Percentiles rank a stretch among this genome's conserved stretches.
Conservation (phyloP, 106 monocot genomes). For the Dioscorea alata region DNA sequence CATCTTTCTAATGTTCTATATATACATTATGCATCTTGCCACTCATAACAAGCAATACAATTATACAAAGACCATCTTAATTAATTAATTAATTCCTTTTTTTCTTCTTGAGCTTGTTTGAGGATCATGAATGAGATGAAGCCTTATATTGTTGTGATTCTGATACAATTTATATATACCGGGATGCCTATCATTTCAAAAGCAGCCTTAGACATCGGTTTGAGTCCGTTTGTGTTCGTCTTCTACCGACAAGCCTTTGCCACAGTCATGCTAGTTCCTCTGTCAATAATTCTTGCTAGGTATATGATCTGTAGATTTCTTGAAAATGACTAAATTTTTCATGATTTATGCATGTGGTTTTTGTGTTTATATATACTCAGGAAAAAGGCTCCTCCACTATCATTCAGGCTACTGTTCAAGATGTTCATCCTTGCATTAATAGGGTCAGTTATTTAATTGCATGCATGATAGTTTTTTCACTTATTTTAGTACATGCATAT, state of each 20-base stretch:
- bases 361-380: background rate
- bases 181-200: constrained; percentile 58
- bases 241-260: constrained; percentile 64
- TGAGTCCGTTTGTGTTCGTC: constrained; percentile 54
- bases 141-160: constrained; percentile 35
- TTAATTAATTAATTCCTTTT: too few relatives aligned
- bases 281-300: constrained; percentile 32
- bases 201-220: constrained; percentile 48
- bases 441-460: background rate
- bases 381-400: background rate
- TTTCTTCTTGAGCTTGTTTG: too few relatives aligned
- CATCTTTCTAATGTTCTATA: too few relatives aligned
- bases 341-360: background rate
- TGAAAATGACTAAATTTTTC: background rate
- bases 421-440: constrained; percentile 1
- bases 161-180: constrained; percentile 50
- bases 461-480: too few relatives aligned
- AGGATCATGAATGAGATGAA: constrained; percentile 23
- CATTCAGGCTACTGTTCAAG: background rate
- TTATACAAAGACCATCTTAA: too few relatives aligned
- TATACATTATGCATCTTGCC: too few relatives aligned
- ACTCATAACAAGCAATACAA: too few relatives aligned
- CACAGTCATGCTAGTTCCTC: constrained; percentile 34
- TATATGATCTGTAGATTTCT: background rate
- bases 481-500: too few relatives aligned